Evolutionary conservation across 2,329 filamentous ascomycete genomes (phyloP).

Genomic region (Colletotrichum brevisporum): DNA sequence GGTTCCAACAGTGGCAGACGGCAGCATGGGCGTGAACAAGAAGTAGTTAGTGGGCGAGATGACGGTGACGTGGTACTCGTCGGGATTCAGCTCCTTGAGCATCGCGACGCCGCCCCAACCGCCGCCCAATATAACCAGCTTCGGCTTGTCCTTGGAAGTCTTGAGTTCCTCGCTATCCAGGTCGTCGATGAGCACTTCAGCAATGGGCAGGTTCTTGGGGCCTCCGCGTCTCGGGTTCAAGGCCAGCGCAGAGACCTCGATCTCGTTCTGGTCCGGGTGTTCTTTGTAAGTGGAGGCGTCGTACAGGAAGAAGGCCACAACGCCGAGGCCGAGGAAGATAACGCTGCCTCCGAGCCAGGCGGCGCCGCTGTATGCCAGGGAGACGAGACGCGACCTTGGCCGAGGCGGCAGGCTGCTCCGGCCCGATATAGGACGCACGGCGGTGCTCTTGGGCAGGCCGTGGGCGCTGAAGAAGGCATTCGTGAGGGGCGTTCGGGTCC

Average conservation of each 20-base stretch:
- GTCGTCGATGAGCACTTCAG: constrained; percentile 89
- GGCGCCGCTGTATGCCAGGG: constrained; percentile 78
- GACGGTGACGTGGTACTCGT: constrained; percentile 96
- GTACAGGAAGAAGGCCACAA: constrained; percentile 92
- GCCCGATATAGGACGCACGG: constrained; percentile 63
- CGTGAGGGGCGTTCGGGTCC: constrained; percentile 30
- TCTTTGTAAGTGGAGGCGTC: constrained; percentile 93
- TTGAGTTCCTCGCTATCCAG: constrained; percentile 81
- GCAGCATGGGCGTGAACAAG: constrained; percentile 97
- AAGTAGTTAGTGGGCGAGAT: constrained; percentile 97
- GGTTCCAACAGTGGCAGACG: constrained; percentile 96
- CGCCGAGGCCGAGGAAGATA: constrained; percentile 75
- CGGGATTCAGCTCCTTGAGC: constrained; percentile 89
- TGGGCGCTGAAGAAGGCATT: constrained; percentile 39
- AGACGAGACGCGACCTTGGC: constrained; percentile 61
- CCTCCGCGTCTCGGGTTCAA: constrained; percentile 86
- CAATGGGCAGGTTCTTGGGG: constrained; percentile 94
- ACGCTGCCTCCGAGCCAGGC: constrained; percentile 83
- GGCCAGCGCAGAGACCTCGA: constrained; percentile 87
- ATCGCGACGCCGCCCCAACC: constrained; percentile 96
- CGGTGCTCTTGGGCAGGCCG: constrained; percentile 34
- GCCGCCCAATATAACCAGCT: constrained; percentile 90
- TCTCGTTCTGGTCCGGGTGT: constrained; percentile 75
- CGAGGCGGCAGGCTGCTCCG: constrained; percentile 63
- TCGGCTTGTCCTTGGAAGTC: constrained; percentile 87